Evolutionary conservation across 2,329 filamentous ascomycete genomes (phyloP).

Genomic region (Exophiala calicioides): DNA sequence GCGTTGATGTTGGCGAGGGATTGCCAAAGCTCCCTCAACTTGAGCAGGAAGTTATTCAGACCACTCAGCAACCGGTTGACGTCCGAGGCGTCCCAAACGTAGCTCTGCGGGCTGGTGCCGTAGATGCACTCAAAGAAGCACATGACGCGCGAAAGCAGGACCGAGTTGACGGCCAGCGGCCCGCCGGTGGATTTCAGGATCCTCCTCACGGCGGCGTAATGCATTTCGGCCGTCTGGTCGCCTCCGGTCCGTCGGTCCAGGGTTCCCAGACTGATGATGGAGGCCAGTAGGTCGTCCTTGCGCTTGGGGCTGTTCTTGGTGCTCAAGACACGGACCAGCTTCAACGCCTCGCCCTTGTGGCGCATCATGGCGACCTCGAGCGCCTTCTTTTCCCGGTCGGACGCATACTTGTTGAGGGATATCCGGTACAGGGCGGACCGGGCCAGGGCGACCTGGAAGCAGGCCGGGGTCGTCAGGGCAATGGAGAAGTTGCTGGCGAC

Average conservation of each 20-base stretch:
- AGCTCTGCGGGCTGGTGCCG: constrained; percentile 24
- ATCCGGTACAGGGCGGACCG: constrained; percentile 28
- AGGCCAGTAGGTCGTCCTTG: constrained; percentile 25
- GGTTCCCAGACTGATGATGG: constrained; percentile 26
- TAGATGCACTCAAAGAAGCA: constrained; percentile 29
- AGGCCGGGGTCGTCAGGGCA: constrained; percentile 25
- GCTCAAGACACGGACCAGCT: constrained; percentile 20
- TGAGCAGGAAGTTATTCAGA: constrained; percentile 17
- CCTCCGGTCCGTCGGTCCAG: constrained; percentile 23
- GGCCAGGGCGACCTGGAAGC: constrained; percentile 27
- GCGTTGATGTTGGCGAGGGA: constrained; percentile 18
- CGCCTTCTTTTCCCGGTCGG: constrained; percentile 17
- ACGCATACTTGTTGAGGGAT: constrained; percentile 24
- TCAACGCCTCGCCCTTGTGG: constrained; percentile 25
- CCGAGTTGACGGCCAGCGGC: constrained; percentile 21
- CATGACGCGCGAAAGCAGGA: constrained; percentile 24
- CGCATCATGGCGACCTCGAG: constrained; percentile 23
- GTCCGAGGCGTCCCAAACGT: constrained; percentile 25
- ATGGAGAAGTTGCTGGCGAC: constrained; percentile 30
- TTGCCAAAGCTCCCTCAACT: constrained; percentile 21
- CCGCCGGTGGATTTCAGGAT: constrained; percentile 25
- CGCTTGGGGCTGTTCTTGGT: constrained; percentile 10
- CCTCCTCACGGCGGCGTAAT: constrained; percentile 20
- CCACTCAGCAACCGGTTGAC: constrained; percentile 14
- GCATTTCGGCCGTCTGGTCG: constrained; percentile 18